A percentile compares a stretch with the other conserved stretches of the same genome.
Evolutionary conservation across 164 flowering plant genomes (phyloP).

Genomic region (Annona cherimola): DNA sequence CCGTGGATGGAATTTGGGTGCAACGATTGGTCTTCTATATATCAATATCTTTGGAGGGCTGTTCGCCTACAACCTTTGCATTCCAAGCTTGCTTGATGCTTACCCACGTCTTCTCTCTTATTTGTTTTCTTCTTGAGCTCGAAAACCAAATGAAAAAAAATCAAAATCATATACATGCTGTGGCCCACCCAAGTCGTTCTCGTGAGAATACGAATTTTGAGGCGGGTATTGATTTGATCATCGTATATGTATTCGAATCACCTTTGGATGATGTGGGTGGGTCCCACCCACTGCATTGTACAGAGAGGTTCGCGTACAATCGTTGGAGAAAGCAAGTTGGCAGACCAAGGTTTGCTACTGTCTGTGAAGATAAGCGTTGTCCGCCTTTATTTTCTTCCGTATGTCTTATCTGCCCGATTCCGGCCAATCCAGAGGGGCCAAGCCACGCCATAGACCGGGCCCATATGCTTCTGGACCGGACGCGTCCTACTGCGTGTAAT

Average conservation of each 20-base stretch:
- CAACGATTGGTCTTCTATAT: not conserved
- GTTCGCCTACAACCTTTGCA: not conserved
- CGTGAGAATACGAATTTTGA: too few species aligned
- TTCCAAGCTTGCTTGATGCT: not conserved
- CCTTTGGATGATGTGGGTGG: not conserved
- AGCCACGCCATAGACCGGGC: not conserved
- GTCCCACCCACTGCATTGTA: not conserved
- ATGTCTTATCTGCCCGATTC: not conserved
- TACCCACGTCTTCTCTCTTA: too few species aligned
- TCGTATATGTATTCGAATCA: too few species aligned
- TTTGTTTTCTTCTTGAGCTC: too few species aligned
- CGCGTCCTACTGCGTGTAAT: not conserved
- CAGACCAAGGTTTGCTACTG: not conserved
- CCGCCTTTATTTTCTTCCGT: not conserved
- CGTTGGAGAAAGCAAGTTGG: not conserved
- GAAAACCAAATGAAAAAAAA: too few species aligned
- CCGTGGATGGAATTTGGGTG: not conserved
- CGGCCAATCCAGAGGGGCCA: not conserved
- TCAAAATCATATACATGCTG: too few species aligned
- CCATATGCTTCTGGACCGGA: conserved; percentile 2
- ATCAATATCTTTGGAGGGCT: not conserved
- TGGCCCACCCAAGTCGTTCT: too few species aligned
- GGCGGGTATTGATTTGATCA: too few species aligned
- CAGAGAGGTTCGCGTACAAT: not conserved
- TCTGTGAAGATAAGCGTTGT: not conserved